phyloP scores from a whole-genome alignment of 768 basidiomycete species.

The Xanthoconium stramineum region DNA sequence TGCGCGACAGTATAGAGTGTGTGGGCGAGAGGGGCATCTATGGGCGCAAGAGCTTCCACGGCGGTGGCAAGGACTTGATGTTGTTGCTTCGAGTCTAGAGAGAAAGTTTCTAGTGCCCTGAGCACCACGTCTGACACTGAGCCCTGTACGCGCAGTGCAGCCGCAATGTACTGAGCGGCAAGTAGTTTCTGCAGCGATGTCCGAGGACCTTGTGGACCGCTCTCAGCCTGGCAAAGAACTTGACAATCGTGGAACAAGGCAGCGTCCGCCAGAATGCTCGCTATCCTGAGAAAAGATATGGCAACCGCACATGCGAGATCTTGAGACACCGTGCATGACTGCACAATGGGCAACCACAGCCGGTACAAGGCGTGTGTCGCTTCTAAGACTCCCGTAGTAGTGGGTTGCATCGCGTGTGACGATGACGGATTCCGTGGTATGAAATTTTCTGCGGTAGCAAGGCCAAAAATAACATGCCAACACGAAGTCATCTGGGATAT shows the following conservation, averaged over 20 bases:
- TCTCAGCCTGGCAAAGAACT: constrained; percentile 28
- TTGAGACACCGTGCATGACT: constrained; percentile 32
- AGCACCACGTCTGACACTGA: constrained; percentile 31
- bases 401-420: neutral
- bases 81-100: constrained; percentile 25
- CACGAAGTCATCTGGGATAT: constrained; percentile 7
- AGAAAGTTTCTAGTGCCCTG: constrained; percentile 23
- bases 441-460: constrained; percentile 37
- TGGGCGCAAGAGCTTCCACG: constrained; percentile 19
- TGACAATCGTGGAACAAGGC: constrained; percentile 37
- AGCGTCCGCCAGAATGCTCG: constrained; percentile 37
- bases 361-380: constrained; percentile 39
- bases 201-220: constrained; percentile 15
- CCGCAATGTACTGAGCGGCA: constrained; percentile 23
- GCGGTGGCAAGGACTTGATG: constrained; percentile 24
- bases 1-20: constrained; percentile 34
- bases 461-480: constrained; percentile 44
- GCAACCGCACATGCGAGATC: constrained; percentile 30
- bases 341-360: constrained; percentile 34
- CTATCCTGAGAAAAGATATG: constrained; percentile 45
- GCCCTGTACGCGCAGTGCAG: constrained; percentile 29
- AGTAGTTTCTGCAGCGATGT: constrained; percentile 7
- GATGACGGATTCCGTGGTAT: constrained; percentile 9
- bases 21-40: constrained; percentile 32
- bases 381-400: constrained; percentile 15